Evolutionary conservation across 2,329 filamentous ascomycete species (phyloP), one percentile per base, ranked within the genome.

Genomic region (Myriangium duriaei): DNA sequence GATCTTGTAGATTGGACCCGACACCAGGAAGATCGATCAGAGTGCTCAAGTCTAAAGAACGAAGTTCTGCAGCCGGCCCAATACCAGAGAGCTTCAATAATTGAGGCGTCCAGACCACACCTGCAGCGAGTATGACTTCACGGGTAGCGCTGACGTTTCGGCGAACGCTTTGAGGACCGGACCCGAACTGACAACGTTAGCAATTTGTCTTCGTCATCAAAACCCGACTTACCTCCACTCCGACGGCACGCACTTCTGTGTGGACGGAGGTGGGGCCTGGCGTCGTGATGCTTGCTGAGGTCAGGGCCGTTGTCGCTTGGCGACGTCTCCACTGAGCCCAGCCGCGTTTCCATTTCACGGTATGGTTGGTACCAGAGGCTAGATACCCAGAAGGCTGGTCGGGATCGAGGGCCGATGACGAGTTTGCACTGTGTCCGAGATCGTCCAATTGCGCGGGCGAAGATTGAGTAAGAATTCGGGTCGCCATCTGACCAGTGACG

Each of bases 1-100:
- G 74, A 48, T 81, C 75, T 41, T 76, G 62, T 0, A 81, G 60
- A 52, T 80, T 76, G 44, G 67, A 68, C 2, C 77, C 77, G 2
- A 81, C 75, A 24, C 77, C 72, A 1, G 70, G 67, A 0, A 74
- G 69, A 42, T 79, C 64, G 4, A 68, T 59, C 11, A 76, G 46
- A 1, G 71, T 55, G 2, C 62, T 50, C 42, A 80, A 77, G 11
- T 59, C 54, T 4, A 44, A 35, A 3, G 15, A 11, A 12, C 61
- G 44, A 2, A 81, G 62, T 44, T 73, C 65, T 0, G 57, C 48
- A 5, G 57, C 49, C 0, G 73, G 73, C 0, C 76, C 76, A 15
- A 81, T 65, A 11, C 77, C 76, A n/a, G 52, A 55, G 6, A 56
- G 42, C 46, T 51, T 48, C n/a, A 56, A 47, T 2, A 56, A 26